Base-by-base conservation (phyloP, 148 eudicot species). In the Camellia lanceoleosa region DNA sequence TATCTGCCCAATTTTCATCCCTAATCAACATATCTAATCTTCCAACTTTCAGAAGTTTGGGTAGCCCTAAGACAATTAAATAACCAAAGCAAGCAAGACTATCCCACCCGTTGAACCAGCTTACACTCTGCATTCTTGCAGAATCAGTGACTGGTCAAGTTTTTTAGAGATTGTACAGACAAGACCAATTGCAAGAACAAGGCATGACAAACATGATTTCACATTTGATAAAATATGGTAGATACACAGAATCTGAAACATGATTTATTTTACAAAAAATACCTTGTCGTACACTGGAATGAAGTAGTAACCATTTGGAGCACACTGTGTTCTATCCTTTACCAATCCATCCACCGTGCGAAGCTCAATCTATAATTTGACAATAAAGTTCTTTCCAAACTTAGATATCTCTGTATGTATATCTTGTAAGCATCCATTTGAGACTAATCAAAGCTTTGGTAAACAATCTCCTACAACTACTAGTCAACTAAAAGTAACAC, bases 201-300 rank as follows among this genome's bases (percentile, higher is more conserved):
- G 54, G 12, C 12, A 59, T 44, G 15, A 67, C 44, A 16, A 60
- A 23, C 20, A 54, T 56, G 65, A 56, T 18, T 46, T 18, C 30
- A 52, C 44, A 7, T 80, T 46, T 3, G 43, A 75, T 5, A 51
- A 44, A 38, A 42, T 12, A 63, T 23, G 76, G 44, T 41, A 55
- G 38, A 68, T 42, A 12, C 49, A 76, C 7, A 11, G 3, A 23
- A 47, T 56, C 7, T 42, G 46, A 43, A 43, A 30, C 52, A 12
- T 2, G 12, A 49, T 42, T 47, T 62, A 56, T 20, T 30, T 68
- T 77, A 73, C 56, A 52, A 62, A 19, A 76, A 20, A 44, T 83
- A 96, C 99, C 99, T 97, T 97, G 86, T 97, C 99, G 79, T 97
- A 97, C 81, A 97, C 98, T 7, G 99, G 99, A 78, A 97, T 92